Percentiles rank a stretch among this genome's conserved stretches.
phyloP scores from a whole-genome alignment of 2,329 filamentous ascomycete species.

The Trichoderma pleuroti region DNA sequence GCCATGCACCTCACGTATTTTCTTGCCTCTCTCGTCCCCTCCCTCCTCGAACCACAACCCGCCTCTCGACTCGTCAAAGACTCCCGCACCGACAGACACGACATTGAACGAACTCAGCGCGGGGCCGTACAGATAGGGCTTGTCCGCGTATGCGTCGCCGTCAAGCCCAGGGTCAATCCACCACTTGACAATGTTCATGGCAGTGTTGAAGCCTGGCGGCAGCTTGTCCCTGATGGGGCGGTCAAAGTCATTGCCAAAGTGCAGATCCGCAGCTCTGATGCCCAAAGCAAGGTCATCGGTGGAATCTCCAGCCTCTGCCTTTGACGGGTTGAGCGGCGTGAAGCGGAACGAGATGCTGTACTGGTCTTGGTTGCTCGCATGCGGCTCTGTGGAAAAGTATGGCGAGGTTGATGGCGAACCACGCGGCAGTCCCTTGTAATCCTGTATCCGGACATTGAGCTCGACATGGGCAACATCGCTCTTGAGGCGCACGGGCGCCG shows the following conservation, averaged over 20 bases:
- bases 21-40: slow-evolving; percentile 54
- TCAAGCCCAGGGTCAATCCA: slow-evolving; percentile 88
- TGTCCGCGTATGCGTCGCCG: slow-evolving; percentile 83
- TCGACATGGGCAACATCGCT: slow-evolving; percentile 62
- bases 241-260: slow-evolving; percentile 96
- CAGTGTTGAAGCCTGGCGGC: slow-evolving; percentile 80
- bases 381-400: slow-evolving; percentile 72
- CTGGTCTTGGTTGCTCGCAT: slow-evolving; percentile 66
- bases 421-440: slow-evolving; percentile 66
- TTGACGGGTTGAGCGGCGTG: slow-evolving; percentile 55
- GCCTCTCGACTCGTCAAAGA: slow-evolving; percentile 45
- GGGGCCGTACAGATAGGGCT: slow-evolving; percentile 81
- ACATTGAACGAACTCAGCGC: slow-evolving; percentile 77
- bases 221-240: slow-evolving; percentile 81
- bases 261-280: slow-evolving; percentile 67
- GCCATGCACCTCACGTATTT: slow-evolving; percentile 43
- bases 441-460: slow-evolving; percentile 70
- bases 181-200: slow-evolving; percentile 82
- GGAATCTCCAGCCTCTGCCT: background rate
- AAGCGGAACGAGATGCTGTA: slow-evolving; percentile 83
- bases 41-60: slow-evolving; percentile 63
- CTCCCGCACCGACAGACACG: slow-evolving; percentile 60
- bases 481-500: slow-evolving; percentile 59
- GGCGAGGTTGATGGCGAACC: slow-evolving; percentile 64
- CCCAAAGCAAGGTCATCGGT: slow-evolving; percentile 33